Conservation (phyloP, 1,284 basidiomycete species). For the Trichosporon sp. region DNA sequence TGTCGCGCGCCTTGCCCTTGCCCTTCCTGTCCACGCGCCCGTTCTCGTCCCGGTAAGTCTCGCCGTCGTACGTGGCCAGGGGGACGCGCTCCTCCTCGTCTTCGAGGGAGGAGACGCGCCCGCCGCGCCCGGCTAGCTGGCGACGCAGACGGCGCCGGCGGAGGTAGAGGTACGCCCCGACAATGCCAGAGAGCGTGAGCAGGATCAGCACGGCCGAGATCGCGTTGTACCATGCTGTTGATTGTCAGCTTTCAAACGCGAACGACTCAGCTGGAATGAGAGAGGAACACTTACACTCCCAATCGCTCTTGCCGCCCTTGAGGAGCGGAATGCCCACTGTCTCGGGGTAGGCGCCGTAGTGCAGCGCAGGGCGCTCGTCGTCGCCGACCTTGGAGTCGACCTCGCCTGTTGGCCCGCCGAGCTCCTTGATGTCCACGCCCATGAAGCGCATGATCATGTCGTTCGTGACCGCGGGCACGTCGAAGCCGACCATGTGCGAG, state of each 20-base stretch:
- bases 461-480: conserved; percentile 83
- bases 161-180: conserved; percentile 60
- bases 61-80: conserved; percentile 58
- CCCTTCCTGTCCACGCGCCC: conserved; percentile 33
- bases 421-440: conserved; percentile 78
- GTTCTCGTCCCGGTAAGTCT: conserved; percentile 42
- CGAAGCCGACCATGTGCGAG: conserved; percentile 90
- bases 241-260: neutral
- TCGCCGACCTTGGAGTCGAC: conserved; percentile 50
- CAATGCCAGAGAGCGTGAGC: conserved; percentile 68
- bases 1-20: conserved; percentile 33
- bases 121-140: conserved; percentile 15
- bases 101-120: conserved; percentile 24
- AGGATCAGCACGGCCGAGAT: conserved; percentile 83
- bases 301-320: conserved; percentile 72
- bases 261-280: neutral
- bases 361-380: conserved; percentile 45
- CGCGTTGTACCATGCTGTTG: conserved; percentile 84
- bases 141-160: conserved; percentile 43
- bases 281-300: conserved; percentile 65
- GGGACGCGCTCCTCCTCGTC: conserved; percentile 64
- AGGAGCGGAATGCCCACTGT: conserved; percentile 61
- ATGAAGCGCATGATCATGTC: conserved; percentile 99
- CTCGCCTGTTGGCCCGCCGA: conserved; percentile 72
- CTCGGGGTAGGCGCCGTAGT: conserved; percentile 37